A percentile compares a stretch with the other conserved stretches of the same genome.
Evolutionary conservation across 2,329 filamentous ascomycete species (phyloP).

Genomic region (Cladophialophora yegresii): DNA sequence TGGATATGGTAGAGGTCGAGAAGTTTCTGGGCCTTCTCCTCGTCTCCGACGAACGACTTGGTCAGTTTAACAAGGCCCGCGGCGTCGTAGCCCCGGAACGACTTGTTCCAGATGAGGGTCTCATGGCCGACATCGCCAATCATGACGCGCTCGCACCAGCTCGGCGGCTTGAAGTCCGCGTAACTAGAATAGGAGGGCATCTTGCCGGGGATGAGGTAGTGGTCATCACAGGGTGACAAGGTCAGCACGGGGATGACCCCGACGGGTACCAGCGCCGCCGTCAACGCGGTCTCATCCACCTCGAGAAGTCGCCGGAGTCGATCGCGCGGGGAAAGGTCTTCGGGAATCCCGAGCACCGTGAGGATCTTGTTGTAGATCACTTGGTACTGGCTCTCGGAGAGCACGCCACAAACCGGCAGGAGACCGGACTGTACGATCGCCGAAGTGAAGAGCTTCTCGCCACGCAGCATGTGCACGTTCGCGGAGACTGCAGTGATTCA

Average conservation of each 20-base stretch:
- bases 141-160: slow-evolving; percentile 13
- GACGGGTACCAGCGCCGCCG: neutral
- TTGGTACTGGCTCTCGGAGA: slow-evolving; percentile 4
- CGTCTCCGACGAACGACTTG: neutral
- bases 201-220: neutral
- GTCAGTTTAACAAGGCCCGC: neutral
- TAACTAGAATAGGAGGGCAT: slow-evolving; percentile 8
- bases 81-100: slow-evolving; percentile 10
- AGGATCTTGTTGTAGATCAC: slow-evolving; percentile 12
- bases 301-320: slow-evolving; percentile 13
- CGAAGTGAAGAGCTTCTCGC: slow-evolving; percentile 7
- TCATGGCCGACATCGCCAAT: slow-evolving; percentile 13
- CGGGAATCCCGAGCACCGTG: slow-evolving; percentile 1
- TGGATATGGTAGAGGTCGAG: slow-evolving; percentile 10
- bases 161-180: slow-evolving; percentile 1
- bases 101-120: slow-evolving; percentile 12
- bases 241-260: slow-evolving; percentile 9
- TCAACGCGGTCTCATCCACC: slow-evolving; percentile 2
- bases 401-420: slow-evolving; percentile 1
- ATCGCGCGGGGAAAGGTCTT: neutral
- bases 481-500: slow-evolving; percentile 1
- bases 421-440: slow-evolving; percentile 12
- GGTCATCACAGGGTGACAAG: slow-evolving; percentile 9
- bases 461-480: slow-evolving; percentile 14
- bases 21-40: slow-evolving; percentile 3